Base-by-base conservation (phyloP, 495 filamentous ascomycete genomes). In the Penicillium waksmanii region DNA sequence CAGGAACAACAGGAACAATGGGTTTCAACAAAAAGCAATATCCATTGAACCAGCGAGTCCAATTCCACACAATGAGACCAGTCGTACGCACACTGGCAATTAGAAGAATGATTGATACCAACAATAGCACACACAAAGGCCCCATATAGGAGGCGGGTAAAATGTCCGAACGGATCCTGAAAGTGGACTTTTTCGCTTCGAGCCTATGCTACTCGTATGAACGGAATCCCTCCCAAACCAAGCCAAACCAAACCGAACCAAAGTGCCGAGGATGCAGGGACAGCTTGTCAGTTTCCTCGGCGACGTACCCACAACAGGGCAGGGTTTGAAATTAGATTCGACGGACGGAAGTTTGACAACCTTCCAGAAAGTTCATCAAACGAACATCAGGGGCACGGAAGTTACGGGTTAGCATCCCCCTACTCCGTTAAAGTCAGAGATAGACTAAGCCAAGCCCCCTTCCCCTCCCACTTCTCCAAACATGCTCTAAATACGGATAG, bases 281-380 rank as follows among this genome's bases (percentile, higher is more conserved):
- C 13, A 48, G 18, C 21, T 12, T 6, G 42, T 46, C 42, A 25
- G 46, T 48, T 48, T 27, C 46, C 46, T 48, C 23, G 46, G 23
- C 46, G 46, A 48, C 46, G 21, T 12, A 13, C 23, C 46, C 46
- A 48, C 46, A 48, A 27, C 23, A 31, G 27, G 27, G 27, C 15
- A 48, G 46, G 23, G 46, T 48, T 48, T 27, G 27, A 31, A 48
- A 48, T 48, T 48, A 27, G 46, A 23, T 23, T 27, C 19, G 19
- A 48, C 10, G 12, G 55, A 57, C 55, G 44, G 55, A 8, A 47
- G 27, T 31, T 31, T 36, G 18, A 36, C 13, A 50, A 11, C 34
- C 48, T 57, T 57, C 55, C 34, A 50, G 55, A 57, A 57, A 40
- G 1, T 40, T 50, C 44, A 51, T 50, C 23, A 7, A 12, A 13